Evolutionary conservation across 2,329 filamentous ascomycete genomes (phyloP).

Genomic region (Tolypocladium sp.): DNA sequence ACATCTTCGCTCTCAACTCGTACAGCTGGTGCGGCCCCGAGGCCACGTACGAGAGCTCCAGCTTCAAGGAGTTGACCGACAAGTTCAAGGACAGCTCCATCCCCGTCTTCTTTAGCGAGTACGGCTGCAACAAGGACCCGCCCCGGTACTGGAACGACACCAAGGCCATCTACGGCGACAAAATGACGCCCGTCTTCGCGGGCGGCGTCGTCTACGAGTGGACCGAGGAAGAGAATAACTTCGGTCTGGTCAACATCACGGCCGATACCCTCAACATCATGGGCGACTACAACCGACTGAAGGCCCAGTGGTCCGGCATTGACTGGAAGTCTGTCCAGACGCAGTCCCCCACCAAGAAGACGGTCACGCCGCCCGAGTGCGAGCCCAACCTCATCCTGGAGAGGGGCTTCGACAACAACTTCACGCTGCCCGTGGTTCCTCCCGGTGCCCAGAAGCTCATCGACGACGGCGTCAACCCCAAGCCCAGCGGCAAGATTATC

Average conservation of each 20-base stretch:
- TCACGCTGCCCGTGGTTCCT: constrained; percentile 64
- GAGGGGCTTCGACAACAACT: constrained; percentile 65
- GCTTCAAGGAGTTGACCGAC: constrained; percentile 53
- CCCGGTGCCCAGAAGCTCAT: constrained; percentile 63
- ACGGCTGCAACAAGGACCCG: constrained; percentile 64
- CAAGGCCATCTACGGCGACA: constrained; percentile 56
- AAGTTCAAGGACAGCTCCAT: constrained; percentile 59
- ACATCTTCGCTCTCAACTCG: constrained; percentile 68
- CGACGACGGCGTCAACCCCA: constrained; percentile 60
- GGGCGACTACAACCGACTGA: constrained; percentile 63
- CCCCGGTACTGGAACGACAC: constrained; percentile 72
- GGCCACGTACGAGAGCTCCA: constrained; percentile 52
- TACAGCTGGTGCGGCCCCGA: constrained; percentile 60
- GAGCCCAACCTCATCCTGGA: constrained; percentile 54
- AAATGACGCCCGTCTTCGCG: constrained; percentile 62
- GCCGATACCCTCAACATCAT: constrained; percentile 49
- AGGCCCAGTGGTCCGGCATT: constrained; percentile 64
- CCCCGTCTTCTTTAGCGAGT: constrained; percentile 77
- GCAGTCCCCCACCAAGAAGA: constrained; percentile 45
- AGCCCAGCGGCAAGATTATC: constrained; percentile 59
- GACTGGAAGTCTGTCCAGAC: constrained; percentile 60
- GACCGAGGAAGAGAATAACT: constrained; percentile 60
- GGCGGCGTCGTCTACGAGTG: constrained; percentile 79
- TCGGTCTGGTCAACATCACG: constrained; percentile 55
- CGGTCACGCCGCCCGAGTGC: constrained; percentile 52